Evolutionary conservation across 2,329 filamentous ascomycete species (phyloP), one percentile per base, ranked within the genome.

Genomic region (Curvularia verruculosa): DNA sequence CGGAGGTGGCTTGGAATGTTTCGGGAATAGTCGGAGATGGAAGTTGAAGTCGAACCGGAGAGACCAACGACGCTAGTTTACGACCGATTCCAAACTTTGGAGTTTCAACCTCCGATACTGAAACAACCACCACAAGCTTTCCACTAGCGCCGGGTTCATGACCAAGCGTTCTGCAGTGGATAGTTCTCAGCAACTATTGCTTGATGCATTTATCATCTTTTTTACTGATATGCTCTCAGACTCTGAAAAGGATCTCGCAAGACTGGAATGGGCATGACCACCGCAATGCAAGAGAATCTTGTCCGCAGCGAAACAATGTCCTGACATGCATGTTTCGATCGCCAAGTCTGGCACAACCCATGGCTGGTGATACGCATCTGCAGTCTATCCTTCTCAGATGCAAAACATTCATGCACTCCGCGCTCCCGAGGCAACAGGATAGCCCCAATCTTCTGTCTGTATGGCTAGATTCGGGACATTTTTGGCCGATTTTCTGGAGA

Each of bases 391-490:
- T 63, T 59, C 44, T 63, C 65, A 69, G 51, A 70, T 72, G 50
- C 61, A 59, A 74, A 72, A 74, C 70, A 57, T 65, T 62, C 67
- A 74, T 73, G 70, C 66, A 41, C 37, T 19, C 51, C 55, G 39
- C 44, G 61, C 37, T 58, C 64, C 66, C 31, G 46, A 48, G 46
- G 46, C 31, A 52, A 61, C 54, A 58, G 62, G 40, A 52, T 62
- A 69, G 54, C 59, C 66, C 65, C 31, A n/a, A n/a, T n/a, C 66
- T 61, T 29, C 23, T 37, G 47, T 49, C 50, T 47, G 48, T 49
- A 45, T 29, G 44, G 29, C 24, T 26, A 28, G 26, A n/a, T 34
- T 52, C 43, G 49, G 40, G 41, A 47, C 13, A 43, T 47, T 56
- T 57, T 49, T 34, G 43, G 34, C 52, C 34, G 49, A 51, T 28